Percentiles rank a stretch among this genome's conserved stretches.
These are phyloP conservation scores for Thymus mandschuricus DNA, from an alignment of 257 asterid species.

Conservation along the genomic window DNA sequence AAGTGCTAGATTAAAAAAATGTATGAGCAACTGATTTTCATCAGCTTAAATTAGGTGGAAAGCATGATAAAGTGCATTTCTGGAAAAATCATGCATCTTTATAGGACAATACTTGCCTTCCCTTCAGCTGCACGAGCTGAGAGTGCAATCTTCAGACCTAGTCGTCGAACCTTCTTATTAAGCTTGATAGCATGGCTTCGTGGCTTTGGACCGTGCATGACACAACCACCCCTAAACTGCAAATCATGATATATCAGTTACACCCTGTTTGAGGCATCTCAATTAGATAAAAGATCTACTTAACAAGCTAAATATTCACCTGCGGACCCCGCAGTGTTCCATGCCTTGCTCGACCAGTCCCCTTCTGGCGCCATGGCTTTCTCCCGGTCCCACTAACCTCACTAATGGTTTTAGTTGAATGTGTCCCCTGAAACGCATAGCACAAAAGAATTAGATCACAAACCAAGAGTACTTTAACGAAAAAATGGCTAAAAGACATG, in stretches of 20 bases:
- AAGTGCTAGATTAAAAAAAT: too few relatives aligned
- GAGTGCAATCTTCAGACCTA: conserved; percentile 89
- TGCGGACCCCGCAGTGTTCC: conserved; percentile 87
- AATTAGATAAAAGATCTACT: conserved; percentile 8
- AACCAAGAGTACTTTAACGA: not conserved
- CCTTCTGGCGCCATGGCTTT: conserved; percentile 91
- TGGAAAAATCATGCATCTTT: not conserved
- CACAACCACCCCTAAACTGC: conserved; percentile 88
- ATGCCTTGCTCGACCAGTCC: conserved; percentile 92
- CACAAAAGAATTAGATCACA: not conserved
- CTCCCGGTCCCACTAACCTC: conserved; percentile 98
- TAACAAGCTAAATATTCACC: conserved; percentile 48
- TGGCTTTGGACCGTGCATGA: conserved; percentile 97
- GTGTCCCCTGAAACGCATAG: conserved; percentile 70
- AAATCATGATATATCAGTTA: conserved; percentile 23
- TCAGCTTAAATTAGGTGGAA: not conserved
- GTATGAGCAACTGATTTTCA: not conserved
- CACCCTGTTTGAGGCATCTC: conserved; percentile 1
- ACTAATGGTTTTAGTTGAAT: conserved; percentile 87
- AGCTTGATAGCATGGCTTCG: conserved; percentile 93
- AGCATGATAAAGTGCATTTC: conserved; percentile 16
- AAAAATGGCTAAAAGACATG: not conserved
- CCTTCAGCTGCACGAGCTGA: conserved; percentile 97
- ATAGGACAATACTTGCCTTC: conserved; percentile 61
- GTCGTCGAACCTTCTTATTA: conserved; percentile 88